A percentile compares a stretch with the other conserved stretches of the same genome.
Evolutionary conservation across 305 asterid species (phyloP).

Genomic region (Fraxinus platypoda): DNA sequence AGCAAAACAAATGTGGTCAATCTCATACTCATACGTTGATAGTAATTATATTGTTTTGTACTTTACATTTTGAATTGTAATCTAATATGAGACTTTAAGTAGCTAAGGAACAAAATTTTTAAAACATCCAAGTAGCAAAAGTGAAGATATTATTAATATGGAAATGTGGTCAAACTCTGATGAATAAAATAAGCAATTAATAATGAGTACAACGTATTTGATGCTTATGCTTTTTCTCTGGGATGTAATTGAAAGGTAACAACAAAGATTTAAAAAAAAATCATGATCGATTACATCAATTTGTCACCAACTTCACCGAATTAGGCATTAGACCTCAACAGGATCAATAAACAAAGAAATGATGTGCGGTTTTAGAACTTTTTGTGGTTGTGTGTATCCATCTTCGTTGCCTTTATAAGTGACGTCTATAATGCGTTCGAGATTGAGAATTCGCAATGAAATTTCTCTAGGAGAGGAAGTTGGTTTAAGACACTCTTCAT

Average conservation of each 20-base stretch:
- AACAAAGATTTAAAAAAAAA: neutral
- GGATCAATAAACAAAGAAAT: conserved; percentile 19
- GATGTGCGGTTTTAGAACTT: conserved; percentile 16
- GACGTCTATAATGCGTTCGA: conserved; percentile 2
- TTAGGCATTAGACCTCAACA: neutral
- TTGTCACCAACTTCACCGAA: neutral
- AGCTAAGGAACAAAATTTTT: no score
- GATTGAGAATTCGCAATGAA: conserved; percentile 8
- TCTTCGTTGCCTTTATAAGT: conserved; percentile 7
- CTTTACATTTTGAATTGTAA: no score
- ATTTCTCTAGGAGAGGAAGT: neutral
- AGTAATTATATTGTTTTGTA: no score
- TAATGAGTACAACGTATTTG: no score
- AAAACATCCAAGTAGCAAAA: no score
- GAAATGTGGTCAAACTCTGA: no score
- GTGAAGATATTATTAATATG: neutral
- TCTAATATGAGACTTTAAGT: no score
- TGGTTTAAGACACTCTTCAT: neutral
- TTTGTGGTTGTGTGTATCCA: conserved; percentile 28
- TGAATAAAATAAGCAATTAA: no score
- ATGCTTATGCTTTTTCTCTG: no score
- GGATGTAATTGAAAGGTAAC: no score
- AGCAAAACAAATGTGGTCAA: no score
- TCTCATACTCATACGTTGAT: no score
- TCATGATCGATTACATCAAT: neutral